These are phyloP conservation scores for Trichophyton verrucosum DNA, from an alignment of 2,329 filamentous ascomycete species.

Conservation along the genomic window DNA sequence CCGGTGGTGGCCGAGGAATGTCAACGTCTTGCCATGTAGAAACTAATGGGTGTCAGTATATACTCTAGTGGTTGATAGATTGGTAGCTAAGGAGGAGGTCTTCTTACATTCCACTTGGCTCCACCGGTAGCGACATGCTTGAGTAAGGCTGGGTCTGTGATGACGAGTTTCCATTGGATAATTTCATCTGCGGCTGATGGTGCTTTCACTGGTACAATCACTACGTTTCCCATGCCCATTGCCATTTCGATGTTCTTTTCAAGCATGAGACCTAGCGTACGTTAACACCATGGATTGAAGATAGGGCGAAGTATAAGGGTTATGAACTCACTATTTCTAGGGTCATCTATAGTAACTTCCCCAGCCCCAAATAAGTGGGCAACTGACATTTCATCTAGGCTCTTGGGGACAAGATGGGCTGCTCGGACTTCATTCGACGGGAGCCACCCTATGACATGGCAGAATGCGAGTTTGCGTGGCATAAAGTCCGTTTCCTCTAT, in stretches of 20 bases:
- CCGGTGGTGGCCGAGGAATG: constrained; percentile 12
- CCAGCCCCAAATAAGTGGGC: constrained; percentile 14
- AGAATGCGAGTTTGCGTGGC: neutral
- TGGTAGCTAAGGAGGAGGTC: neutral
- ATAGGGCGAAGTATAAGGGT: neutral
- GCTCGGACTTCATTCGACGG: constrained; percentile 7
- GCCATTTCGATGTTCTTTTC: constrained; percentile 7
- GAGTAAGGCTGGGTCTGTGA: constrained; percentile 9
- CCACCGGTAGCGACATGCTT: neutral
- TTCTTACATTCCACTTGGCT: constrained; percentile 4
- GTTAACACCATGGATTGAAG: neutral
- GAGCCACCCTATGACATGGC: constrained; percentile 11
- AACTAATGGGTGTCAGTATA: constrained; percentile 10
- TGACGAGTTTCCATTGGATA: constrained; percentile 12
- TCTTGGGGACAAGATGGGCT: constrained; percentile 15
- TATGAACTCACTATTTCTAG: constrained; percentile 13
- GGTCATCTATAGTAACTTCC: constrained; percentile 9
- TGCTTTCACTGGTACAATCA: constrained; percentile 12
- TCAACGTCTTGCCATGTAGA: constrained; percentile 12
- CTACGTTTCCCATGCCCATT: constrained; percentile 13
- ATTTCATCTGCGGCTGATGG: constrained; percentile 2
- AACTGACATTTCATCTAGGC: constrained; percentile 10
- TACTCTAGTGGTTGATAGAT: constrained; percentile 5
- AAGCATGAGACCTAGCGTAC: constrained; percentile 9
- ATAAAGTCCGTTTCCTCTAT: neutral